Evolutionary conservation across 768 basidiomycete species (phyloP), one percentile per base, ranked within the genome.

Genomic region (Hypholoma fasciculare): DNA sequence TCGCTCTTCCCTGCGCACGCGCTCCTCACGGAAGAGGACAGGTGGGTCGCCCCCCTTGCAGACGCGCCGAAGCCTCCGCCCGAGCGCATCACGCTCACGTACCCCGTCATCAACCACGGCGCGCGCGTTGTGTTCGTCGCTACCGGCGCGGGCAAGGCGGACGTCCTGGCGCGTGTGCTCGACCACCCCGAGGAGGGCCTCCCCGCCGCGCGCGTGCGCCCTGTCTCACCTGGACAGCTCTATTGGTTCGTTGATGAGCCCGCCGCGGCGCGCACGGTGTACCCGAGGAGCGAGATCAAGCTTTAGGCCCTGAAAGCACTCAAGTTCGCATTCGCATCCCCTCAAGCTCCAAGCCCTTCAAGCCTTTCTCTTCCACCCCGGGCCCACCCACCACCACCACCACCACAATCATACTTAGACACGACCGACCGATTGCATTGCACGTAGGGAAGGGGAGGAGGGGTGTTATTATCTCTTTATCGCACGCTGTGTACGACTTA

Each of bases 161-260:
- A 94, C 39, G 82, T 83, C 39, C 80, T 99, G 51, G 74, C 78
- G 52, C 75, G 68, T 37, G 81, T 96, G n/a, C 74, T 98, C 56
- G 96, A 98, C 70, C 70, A 81, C 37, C 92, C 95, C 2, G 90
- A 93, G 69, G 69, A 77, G 54, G 87, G 87, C 2, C 78, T 98
- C 14, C 97, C 97, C 14, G 83, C 92, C 16, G 88, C 93, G 11
- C 80, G 87, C 49, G 94, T 99, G 51, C 84, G 81, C 60, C 94
- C 89, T 2, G 85, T 78, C 3, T 74, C 76, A 60, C 94, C 92
- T 19, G 96, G 96, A 30, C 88, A 90, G 54, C 80, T 97, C 34
- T 95, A 87, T 72, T 98, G 95, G 96, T 98, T 98, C 74, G 87
- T 91, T 37, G 95, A 98, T 74, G 87, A 93, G 49, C 87, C 86